Evolutionary conservation across 2,329 filamentous ascomycete species (phyloP).

Genomic region (Xylaria sp.): DNA sequence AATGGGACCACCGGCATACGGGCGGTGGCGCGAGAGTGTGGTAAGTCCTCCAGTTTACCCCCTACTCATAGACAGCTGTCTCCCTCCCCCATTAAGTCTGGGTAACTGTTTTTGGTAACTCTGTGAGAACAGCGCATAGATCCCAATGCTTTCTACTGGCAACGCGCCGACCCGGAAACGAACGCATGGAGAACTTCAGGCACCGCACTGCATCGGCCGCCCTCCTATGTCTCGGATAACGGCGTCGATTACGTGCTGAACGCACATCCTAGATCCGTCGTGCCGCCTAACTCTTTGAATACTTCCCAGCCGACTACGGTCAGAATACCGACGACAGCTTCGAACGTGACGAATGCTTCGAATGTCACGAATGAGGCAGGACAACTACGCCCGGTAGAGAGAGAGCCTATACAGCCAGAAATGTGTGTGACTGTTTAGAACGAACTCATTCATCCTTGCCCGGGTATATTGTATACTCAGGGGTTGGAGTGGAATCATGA

Average conservation of each 20-base stretch:
- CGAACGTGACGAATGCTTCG: slow-evolving; percentile 44
- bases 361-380: slow-evolving; percentile 46
- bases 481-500: background rate
- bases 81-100: background rate
- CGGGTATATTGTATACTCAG: background rate
- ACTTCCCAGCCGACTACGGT: slow-evolving; percentile 25
- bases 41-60: slow-evolving; percentile 45
- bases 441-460: background rate
- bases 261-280: slow-evolving; percentile 55
- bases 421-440: background rate
- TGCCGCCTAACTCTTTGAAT: slow-evolving; percentile 30
- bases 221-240: slow-evolving; percentile 71
- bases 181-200: slow-evolving; percentile 17
- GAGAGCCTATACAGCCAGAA: slow-evolving; percentile 20
- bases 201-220: slow-evolving; percentile 50
- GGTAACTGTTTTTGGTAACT: background rate
- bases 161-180: slow-evolving; percentile 47
- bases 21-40: slow-evolving; percentile 76
- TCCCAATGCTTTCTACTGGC: slow-evolving; percentile 77
- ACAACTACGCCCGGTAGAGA: slow-evolving; percentile 46
- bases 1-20: slow-evolving; percentile 74
- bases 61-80: background rate
- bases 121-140: slow-evolving; percentile 58
- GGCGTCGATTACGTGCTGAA: slow-evolving; percentile 68
- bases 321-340: slow-evolving; percentile 38